Evolutionary conservation across 371 early-diverging fungal genomes (phyloP), one percentile per base, ranked within the genome.

Genomic region (Circinella umbellata): DNA sequence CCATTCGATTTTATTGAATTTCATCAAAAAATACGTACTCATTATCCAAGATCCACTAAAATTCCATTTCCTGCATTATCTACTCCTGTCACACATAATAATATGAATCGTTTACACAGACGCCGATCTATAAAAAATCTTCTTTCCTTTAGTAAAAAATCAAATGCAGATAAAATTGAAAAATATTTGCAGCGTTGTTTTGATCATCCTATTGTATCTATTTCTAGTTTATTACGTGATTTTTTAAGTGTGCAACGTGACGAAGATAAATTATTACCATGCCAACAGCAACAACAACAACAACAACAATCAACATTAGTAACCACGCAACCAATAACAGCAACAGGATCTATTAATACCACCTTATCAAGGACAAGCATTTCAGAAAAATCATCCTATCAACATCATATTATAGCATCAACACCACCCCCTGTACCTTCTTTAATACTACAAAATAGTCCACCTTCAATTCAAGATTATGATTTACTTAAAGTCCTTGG

Each of bases 401-500:
- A 20, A n/a, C 67, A 11, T 42, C 67, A 63, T 10, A 64, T 38
- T 35, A 27, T 27, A 27, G 27, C 63, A 37, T 9, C 20, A 51
- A 47, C n/a, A 15, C 59, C 46, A 36, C 10, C 20, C 27, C 6
- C 11, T 42, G 51, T 17, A 51, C 51, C 14, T 51, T 15, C 8
- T 14, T 15, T 15, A 5, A 14, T 15, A 8, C 8, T 1, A n/a
- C 14, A 8, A 13, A 8, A 15, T 15, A 7, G 17, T 5, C 51
- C 51, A 5, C 57, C 57, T 34, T 57, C 57, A 49, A 59, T 47
- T 1, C 38, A 91, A 8, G 83, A 92, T 66, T 90, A 87, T 66
- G 82, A 91, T 48, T 72, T 93, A 55, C 69, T 92, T 17, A 88
- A 85, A 68, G 91, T 92, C 2, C 68, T 95, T 6, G 94, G 94